These are phyloP conservation scores for Lachancea thermotolerans DNA, from an alignment of 805 yeast species.

Conservation along the genomic window DNA sequence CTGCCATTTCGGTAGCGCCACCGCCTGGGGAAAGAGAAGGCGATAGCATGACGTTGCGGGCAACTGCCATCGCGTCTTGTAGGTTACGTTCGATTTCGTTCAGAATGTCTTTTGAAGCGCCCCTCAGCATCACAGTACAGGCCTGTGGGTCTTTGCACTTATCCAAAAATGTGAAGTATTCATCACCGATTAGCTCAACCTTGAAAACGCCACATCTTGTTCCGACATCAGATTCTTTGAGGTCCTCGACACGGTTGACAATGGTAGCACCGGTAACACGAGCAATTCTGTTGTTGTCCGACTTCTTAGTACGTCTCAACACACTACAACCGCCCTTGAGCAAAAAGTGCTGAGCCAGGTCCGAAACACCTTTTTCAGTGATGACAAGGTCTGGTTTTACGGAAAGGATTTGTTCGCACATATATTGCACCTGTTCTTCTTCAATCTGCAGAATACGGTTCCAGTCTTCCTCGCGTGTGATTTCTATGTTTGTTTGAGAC, in stretches of 20 bases:
- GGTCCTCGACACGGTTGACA: conserved; percentile 90
- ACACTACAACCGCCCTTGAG: conserved; percentile 91
- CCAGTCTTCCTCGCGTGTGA: conserved; percentile 95
- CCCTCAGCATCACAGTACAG: conserved; percentile 86
- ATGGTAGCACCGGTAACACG: conserved; percentile 97
- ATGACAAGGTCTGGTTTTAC: conserved; percentile 91
- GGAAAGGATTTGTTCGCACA: conserved; percentile 79
- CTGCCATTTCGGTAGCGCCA: conserved; percentile 99
- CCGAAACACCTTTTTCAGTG: conserved; percentile 97
- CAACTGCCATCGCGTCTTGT: conserved; percentile 98
- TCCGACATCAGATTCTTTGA: conserved; percentile 87
- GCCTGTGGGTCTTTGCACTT: conserved; percentile 84
- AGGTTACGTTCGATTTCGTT: conserved; percentile 95
- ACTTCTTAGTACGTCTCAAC: conserved; percentile 88
- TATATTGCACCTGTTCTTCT: conserved; percentile 87
- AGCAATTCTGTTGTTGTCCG: conserved; percentile 93
- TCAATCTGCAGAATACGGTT: conserved; percentile 89
- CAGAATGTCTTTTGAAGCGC: conserved; percentile 93
- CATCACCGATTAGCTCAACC: conserved; percentile 95
- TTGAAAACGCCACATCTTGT: conserved; percentile 83
- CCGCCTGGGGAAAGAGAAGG: conserved; percentile 98
- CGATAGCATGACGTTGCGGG: conserved; percentile 89
- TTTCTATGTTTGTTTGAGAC: conserved; percentile 96
- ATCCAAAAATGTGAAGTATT: conserved; percentile 81
- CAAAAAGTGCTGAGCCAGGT: conserved; percentile 92